A percentile compares a stretch with the other conserved stretches of the same genome.
Conservation (phyloP, 495 filamentous ascomycete species). For the Daldinia grandis region DNA sequence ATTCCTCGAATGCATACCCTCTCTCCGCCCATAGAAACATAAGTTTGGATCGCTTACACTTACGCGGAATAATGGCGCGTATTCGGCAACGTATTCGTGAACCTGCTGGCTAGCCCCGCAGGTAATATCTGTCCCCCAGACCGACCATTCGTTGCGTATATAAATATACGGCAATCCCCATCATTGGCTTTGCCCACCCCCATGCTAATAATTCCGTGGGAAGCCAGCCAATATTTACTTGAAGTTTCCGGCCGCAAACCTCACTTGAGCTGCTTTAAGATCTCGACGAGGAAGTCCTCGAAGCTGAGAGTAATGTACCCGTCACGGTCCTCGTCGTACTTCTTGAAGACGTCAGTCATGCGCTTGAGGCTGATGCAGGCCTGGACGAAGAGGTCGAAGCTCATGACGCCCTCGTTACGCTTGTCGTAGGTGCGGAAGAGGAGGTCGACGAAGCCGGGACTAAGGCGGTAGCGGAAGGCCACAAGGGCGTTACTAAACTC, state of each 20-base stretch:
- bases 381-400: constrained; percentile 98
- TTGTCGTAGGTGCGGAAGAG: constrained; percentile 75
- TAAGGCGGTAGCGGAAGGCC: constrained; percentile 93
- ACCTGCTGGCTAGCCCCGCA: background rate
- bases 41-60: background rate
- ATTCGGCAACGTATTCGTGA: constrained; percentile 2
- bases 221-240: background rate
- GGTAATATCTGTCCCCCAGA: background rate
- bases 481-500: constrained; percentile 93
- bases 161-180: background rate
- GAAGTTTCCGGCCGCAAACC: background rate
- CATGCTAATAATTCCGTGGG: background rate
- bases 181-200: background rate
- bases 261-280: constrained; percentile 59
- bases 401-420: constrained; percentile 72
- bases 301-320: constrained; percentile 88
- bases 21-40: background rate
- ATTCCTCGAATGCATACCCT: background rate
- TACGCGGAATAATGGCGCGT: background rate
- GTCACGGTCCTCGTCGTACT: constrained; percentile 96
- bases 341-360: constrained; percentile 99
- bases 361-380: constrained; percentile 94
- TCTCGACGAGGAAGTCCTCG: constrained; percentile 78
- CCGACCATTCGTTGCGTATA: background rate
- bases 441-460: constrained; percentile 79